Conservation (phyloP, 495 filamentous ascomycete genomes). For the Penicillium arizonense region DNA sequence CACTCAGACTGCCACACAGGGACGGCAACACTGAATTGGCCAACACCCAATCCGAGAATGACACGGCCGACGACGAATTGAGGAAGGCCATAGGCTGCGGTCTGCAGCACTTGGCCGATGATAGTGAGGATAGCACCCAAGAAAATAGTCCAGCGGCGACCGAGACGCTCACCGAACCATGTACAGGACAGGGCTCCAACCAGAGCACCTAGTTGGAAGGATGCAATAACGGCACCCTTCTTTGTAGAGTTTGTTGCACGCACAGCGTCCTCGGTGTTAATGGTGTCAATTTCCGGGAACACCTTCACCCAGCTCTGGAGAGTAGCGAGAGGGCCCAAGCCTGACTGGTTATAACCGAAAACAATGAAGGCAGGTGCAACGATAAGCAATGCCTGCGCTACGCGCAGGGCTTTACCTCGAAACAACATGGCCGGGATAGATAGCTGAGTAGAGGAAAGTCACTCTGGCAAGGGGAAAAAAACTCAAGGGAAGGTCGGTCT, state of each 20-base stretch:
- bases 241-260: constrained; percentile 27
- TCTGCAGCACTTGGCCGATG: constrained; percentile 53
- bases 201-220: constrained; percentile 43
- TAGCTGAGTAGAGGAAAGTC: neutral
- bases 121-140: constrained; percentile 48
- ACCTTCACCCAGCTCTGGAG: constrained; percentile 26
- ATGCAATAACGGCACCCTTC: constrained; percentile 39
- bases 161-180: constrained; percentile 44
- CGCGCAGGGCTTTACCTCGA: constrained; percentile 14
- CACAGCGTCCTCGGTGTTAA: constrained; percentile 23
- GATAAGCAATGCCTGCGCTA: constrained; percentile 28
- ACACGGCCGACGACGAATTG: constrained; percentile 42
- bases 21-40: constrained; percentile 42
- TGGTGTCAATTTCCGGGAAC: constrained; percentile 33
- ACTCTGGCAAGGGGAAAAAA: neutral
- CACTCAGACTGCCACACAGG: constrained; percentile 53
- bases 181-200: constrained; percentile 40
- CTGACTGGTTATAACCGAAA: constrained; percentile 35
- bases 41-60: constrained; percentile 44
- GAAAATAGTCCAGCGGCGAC: constrained; percentile 56
- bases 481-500: neutral
- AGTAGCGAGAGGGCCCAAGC: constrained; percentile 24
- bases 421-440: constrained; percentile 2
- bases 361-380: constrained; percentile 36
- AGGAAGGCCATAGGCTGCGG: constrained; percentile 38